Evolutionary conservation across 768 basidiomycete species (phyloP).

Genomic region (Rhodotorula kratochvilovae): DNA sequence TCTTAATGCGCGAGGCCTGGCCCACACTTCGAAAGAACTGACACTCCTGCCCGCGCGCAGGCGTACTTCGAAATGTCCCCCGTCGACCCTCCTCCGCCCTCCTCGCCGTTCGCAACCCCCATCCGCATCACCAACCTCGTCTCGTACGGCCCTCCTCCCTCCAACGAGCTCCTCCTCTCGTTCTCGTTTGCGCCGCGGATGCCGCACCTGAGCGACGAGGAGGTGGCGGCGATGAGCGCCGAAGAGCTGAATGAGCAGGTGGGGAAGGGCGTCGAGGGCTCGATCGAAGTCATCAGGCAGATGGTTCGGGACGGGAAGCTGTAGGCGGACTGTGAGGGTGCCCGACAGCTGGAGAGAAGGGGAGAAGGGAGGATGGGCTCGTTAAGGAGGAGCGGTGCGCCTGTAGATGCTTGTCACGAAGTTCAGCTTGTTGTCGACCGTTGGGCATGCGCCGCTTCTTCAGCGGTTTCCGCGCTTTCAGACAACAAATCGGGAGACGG

Average conservation of each 20-base stretch:
- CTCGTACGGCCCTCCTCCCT: slow-evolving; percentile 20
- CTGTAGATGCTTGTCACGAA: too few species aligned
- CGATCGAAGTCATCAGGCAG: slow-evolving; percentile 8
- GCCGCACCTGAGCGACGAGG: slow-evolving; percentile 1
- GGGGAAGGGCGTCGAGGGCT: slow-evolving; percentile 12
- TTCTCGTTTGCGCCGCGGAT: slow-evolving; percentile 9
- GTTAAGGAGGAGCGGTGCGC: too few species aligned
- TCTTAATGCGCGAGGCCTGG: too few species aligned
- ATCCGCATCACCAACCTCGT: slow-evolving; percentile 27
- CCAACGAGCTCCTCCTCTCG: slow-evolving; percentile 28
- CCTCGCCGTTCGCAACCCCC: not conserved
- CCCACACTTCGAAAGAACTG: not conserved
- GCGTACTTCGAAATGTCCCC: slow-evolving; percentile 15
- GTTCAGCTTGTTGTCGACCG: too few species aligned
- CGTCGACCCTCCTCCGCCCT: not conserved
- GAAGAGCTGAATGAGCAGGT: slow-evolving; percentile 19
- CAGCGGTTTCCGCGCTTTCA: too few species aligned
- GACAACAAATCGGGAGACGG: too few species aligned
- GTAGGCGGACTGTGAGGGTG: not conserved
- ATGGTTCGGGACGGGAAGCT: slow-evolving; percentile 23
- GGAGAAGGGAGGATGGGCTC: too few species aligned
- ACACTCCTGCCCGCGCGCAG: not conserved
- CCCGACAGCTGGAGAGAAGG: too few species aligned
- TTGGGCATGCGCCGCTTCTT: too few species aligned
- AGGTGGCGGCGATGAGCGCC: not conserved